A percentile compares a stretch with the other conserved stretches of the same genome.
phyloP scores from a whole-genome alignment of 371 early-diverging fungal species.

The Mucor irregularis region DNA sequence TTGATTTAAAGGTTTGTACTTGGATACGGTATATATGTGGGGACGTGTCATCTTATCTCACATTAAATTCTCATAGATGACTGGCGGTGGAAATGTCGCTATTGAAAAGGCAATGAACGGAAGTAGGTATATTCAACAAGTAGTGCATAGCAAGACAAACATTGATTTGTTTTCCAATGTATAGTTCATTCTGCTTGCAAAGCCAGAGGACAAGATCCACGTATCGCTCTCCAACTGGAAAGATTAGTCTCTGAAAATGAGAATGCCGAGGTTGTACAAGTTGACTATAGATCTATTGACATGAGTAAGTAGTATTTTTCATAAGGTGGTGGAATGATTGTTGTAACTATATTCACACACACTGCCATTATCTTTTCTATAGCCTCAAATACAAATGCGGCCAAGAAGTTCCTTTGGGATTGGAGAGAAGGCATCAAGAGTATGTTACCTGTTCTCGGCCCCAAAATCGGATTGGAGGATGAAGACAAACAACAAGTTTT shows the following conservation, averaged over 20 bases:
- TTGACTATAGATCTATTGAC: conserved; percentile 16
- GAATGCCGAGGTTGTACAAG: conserved; percentile 12
- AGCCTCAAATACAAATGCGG: conserved; percentile 15
- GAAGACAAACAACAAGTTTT: conserved; percentile 1
- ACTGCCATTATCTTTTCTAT: neutral
- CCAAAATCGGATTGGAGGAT: conserved; percentile 9
- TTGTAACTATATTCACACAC: no score
- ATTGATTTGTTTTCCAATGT: no score
- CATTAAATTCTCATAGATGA: neutral
- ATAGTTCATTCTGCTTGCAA: conserved; percentile 17
- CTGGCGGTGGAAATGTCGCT: neutral
- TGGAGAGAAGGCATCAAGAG: conserved; percentile 20
- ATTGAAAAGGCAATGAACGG: neutral
- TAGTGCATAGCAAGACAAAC: no score
- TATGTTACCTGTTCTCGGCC: conserved; percentile 14
- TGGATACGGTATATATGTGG: neutral
- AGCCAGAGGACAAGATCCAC: conserved; percentile 25
- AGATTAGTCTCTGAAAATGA: conserved; percentile 8
- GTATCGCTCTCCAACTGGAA: conserved; percentile 16
- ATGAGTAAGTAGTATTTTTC: conserved; percentile 18
- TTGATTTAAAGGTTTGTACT: conserved; percentile 7
- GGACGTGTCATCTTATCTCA: no score
- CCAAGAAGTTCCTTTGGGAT: conserved; percentile 27
- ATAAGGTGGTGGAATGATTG: no score
- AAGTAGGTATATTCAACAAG: neutral